A percentile compares a stretch with the other conserved stretches of the same genome.
Conservation (phyloP, 139 green algal species). For the Limnomonas spitsbergensis region DNA sequence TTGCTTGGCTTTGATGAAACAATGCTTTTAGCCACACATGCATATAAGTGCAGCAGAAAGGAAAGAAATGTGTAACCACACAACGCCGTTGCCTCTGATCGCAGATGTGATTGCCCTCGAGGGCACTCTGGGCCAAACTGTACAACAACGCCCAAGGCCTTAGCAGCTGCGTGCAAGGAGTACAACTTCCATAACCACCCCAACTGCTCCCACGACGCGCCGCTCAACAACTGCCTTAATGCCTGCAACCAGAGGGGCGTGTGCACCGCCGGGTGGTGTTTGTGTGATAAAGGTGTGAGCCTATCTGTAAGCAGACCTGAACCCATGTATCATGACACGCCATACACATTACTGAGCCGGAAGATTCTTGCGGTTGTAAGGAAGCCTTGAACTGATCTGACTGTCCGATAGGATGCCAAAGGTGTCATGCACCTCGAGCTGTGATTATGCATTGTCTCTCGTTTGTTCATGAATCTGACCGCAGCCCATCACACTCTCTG, state of each 20-base stretch:
- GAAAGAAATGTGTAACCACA: too few species aligned
- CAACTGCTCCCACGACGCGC: constrained; percentile 10
- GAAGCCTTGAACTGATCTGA: too few species aligned
- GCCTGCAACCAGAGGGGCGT: constrained; percentile 21
- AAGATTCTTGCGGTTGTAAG: not conserved
- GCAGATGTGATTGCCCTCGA: constrained; percentile 6
- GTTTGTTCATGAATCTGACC: too few species aligned
- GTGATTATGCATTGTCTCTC: too few species aligned
- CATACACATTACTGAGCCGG: not conserved
- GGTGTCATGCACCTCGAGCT: too few species aligned
- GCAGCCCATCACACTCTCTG: too few species aligned
- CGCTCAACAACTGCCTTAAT: constrained; percentile 26
- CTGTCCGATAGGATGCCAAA: too few species aligned
- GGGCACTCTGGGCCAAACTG: not conserved
- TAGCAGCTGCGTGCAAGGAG: not conserved
- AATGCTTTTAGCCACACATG: not conserved
- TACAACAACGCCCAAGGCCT: not conserved
- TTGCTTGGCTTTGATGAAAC: not conserved
- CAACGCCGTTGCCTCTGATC: not conserved
- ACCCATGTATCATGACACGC: not conserved
- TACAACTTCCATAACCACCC: not conserved
- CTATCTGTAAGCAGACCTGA: not conserved
- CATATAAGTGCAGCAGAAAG: not conserved
- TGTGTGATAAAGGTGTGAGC: constrained; percentile 24
- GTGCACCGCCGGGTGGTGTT: constrained; percentile 31